These are phyloP conservation scores for Colletotrichum orbiculare DNA, from an alignment of 2,329 filamentous ascomycete genomes.

Conservation along the genomic window DNA sequence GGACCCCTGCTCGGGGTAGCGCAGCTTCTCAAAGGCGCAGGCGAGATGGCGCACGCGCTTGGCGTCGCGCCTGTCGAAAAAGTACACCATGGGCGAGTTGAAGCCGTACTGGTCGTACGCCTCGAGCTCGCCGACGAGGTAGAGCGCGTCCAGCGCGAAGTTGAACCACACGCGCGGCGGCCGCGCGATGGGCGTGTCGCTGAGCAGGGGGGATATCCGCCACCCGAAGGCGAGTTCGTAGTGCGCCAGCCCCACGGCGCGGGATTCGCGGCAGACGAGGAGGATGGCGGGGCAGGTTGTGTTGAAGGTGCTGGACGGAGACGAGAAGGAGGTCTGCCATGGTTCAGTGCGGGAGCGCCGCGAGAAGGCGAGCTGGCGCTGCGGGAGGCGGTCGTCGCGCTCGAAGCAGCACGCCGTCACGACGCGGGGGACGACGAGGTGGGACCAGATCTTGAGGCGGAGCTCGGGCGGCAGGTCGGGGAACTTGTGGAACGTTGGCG, in stretches of 20 bases:
- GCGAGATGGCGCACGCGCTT: conserved; percentile 56
- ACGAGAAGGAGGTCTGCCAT: conserved; percentile 28
- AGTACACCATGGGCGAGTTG: conserved; percentile 61
- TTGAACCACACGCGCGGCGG: conserved; percentile 59
- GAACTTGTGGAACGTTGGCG: conserved; percentile 49
- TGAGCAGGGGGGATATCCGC: conserved; percentile 55
- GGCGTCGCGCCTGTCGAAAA: conserved; percentile 55
- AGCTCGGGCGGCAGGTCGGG: conserved; percentile 57
- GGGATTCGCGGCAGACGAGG: conserved; percentile 56
- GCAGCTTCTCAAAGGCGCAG: conserved; percentile 56
- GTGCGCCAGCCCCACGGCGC: conserved; percentile 52
- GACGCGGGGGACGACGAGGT: conserved; percentile 57
- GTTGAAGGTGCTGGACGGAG: conserved; percentile 39
- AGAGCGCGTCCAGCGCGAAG: conserved; percentile 58
- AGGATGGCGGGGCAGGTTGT: conserved; percentile 54
- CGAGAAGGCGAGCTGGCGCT: conserved; percentile 39
- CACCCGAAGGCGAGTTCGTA: conserved; percentile 61
- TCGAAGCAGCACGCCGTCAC: conserved; percentile 56
- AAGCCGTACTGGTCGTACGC: conserved; percentile 58
- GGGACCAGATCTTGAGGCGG: conserved; percentile 60
- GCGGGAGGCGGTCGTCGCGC: conserved; percentile 42
- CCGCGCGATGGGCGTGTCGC: conserved; percentile 47
- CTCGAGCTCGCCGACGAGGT: conserved; percentile 60
- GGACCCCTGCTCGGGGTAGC: conserved; percentile 53
- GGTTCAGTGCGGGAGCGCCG: conserved; percentile 38